Evolutionary conservation across 2,329 filamentous ascomycete species (phyloP), one percentile per base, ranked within the genome.

Genomic region (Fusarium oxysporum): DNA sequence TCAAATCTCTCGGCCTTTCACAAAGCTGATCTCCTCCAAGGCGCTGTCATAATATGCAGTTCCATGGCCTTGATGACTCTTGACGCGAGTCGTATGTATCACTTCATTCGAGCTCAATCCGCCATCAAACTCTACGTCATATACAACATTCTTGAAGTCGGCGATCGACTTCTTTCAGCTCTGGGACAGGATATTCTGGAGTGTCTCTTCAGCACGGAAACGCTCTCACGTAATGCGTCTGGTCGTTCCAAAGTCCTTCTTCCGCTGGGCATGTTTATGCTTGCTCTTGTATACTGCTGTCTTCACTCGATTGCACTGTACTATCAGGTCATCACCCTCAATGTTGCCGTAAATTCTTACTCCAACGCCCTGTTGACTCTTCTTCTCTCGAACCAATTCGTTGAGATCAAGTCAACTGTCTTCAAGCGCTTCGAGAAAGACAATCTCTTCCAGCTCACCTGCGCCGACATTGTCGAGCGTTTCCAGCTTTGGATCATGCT

Each of bases 391-490:
- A 99, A 98, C 79, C 97, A 99, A 79, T 99, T 99, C 78, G 96
- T 99, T 47, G 96, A 99, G 83, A 97, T 99, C 86, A 99, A 99
- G 80, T 94, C 94, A 68, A 97, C 95, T 0, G 97, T 99, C 2
- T 99, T 99, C 86, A 98, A 99, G 85, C 96, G 96, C 68, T 97
- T 98, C 72, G 96, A 99, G 78, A 98, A 98, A 81, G 96, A 99
- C 79, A 98, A 97, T 74, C 85, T 97, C 0, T 99, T 99, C 80
- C 96, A 99, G 81, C 87, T 99, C 19, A 97, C 96, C 0, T 99
- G 96, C 74, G 96, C 96, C 8, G 96, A 99, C 80, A 92, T 99
- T 38, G 96, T 99, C 4, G 96, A 99, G 82, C 91, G 96, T 3
- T 99, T 99, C 78, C 96, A 99, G 79, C 89, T 99, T 4, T 98